Base-by-base conservation (phyloP, 2,329 filamentous ascomycete species). In the Cladophialophora psammophila region DNA sequence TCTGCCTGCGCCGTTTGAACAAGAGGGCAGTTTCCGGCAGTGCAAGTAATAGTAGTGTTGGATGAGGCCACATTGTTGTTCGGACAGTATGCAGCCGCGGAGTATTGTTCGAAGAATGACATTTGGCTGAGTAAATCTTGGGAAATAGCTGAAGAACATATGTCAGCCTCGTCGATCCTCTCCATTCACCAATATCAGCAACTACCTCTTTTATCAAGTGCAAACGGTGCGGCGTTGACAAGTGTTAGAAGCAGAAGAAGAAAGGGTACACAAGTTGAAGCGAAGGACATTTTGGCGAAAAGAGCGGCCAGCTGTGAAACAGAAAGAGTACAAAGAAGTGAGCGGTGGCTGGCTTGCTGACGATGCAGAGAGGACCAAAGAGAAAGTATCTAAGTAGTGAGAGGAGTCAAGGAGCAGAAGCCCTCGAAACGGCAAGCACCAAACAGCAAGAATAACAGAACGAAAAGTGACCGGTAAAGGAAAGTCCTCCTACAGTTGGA, bases 31-130 rank as follows among this genome's bases (percentile, higher is more conserved):
- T 82, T 84, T 1, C 78, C 80, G 8, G 77, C 73, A 0, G 75
- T 69, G 69, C 85, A 87, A 8, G 76, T 77, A 52, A 86, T 58
- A 60, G 79, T 80, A 9, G 79, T 79, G 50, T 77, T 78, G 1
- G 80, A 67, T n/a, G 40, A 72, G 34, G 78, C 79, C 63, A 83
- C 75, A 74, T 83, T 80, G 74, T 86, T 86, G 45, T 69, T 74
- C 1, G 78, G 71, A 72, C 85, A 86, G 74, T 86, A 86, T 20
- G 84, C 78, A 3, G 85, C 84, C 2, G 83, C 84, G 2, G 84
- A 79, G 72, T 84, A 87, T 66, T 86, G 80, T 48, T 82, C 80
- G 73, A 82, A 84, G 69, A 85, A 76, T 2, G 77, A 75, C 7
- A 86, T 75, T 50, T 81, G 75, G 15, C 76, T 72, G 42, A 84